Conservation (phyloP, 768 basidiomycete species). For the Tremella fuciformis region DNA sequence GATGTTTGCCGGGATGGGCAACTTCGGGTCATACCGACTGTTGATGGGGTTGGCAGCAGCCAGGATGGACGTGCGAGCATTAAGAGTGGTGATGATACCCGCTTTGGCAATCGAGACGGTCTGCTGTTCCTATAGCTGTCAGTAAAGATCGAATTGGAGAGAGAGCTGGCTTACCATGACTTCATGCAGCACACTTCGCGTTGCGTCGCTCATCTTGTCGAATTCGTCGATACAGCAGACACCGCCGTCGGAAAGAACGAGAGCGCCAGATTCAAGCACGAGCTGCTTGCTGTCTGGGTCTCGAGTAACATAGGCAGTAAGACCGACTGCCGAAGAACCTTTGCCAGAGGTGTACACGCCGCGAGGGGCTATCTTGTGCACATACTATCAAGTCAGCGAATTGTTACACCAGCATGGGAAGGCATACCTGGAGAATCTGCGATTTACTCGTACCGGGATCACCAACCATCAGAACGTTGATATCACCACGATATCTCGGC, state of each 20-base stretch:
- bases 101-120: constrained; percentile 99
- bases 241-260: constrained; percentile 29
- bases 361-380: constrained; percentile 96
- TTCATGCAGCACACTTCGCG: constrained; percentile 57
- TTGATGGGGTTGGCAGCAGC: constrained; percentile 97
- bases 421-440: constrained; percentile 80
- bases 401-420: neutral
- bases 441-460: constrained; percentile 99
- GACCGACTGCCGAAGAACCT: constrained; percentile 95
- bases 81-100: constrained; percentile 95
- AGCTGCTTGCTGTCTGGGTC: constrained; percentile 98
- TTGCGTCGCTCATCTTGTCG: constrained; percentile 59
- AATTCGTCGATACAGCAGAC: constrained; percentile 92
- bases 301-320: constrained; percentile 96
- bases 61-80: constrained; percentile 93
- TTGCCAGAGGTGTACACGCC: constrained; percentile 98
- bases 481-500: constrained; percentile 93
- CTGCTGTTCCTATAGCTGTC: constrained; percentile 79
- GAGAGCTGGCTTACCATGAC: constrained; percentile 52
- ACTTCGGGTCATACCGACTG: constrained; percentile 85
- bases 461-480: constrained; percentile 94
- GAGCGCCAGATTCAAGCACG: constrained; percentile 69
- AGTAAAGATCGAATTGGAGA: neutral
- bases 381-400: constrained; percentile 64
- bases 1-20: constrained; percentile 92